Conservation (phyloP, 345 rosid species). For the sweet orange (Citrus sinensis) region DVS_A1.0 CM039163.1:41882001-41882500, state of each 20-base stretch:
- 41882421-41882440: conserved; percentile 5
- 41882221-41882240: conserved; percentile 34
- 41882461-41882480: background rate
- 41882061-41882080: background rate
- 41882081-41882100: background rate
- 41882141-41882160: background rate
- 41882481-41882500: background rate
- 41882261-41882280: conserved; percentile 64
- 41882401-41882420: background rate
- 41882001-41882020: background rate
- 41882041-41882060: background rate
- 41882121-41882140: background rate
- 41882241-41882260: conserved; percentile 36
- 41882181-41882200: background rate
- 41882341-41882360: background rate
- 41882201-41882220: background rate
- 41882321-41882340: background rate
- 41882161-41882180: background rate
- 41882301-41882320: conserved; percentile 70
- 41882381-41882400: background rate
- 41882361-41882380: background rate
- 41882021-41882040: background rate
- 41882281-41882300: conserved; percentile 64
- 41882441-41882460: background rate
- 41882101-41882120: background rate